Percentiles rank a stretch among this genome's conserved stretches.
Conservation (phyloP, 495 filamentous ascomycete genomes). For the Podospora pseudocomata region DNA sequence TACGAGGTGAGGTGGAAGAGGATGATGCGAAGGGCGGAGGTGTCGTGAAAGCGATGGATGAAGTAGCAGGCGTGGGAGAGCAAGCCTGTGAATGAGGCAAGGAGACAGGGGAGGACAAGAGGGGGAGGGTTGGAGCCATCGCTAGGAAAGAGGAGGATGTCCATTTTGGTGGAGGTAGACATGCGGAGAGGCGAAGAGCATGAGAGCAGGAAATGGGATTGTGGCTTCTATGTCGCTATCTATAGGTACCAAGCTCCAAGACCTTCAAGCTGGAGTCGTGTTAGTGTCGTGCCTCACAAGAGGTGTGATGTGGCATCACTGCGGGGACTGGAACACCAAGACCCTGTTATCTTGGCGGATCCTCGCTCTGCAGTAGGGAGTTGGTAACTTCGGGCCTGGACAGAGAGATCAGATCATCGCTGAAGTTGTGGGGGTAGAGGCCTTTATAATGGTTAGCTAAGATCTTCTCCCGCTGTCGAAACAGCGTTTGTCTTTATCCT, state of each 20-base stretch:
- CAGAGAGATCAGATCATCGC: no score
- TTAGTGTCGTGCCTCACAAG: no score
- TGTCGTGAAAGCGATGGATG: slow-evolving; percentile 19
- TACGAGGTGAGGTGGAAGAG: slow-evolving; percentile 5
- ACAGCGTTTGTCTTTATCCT: no score
- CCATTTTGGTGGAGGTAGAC: background rate
- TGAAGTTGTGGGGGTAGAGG: no score
- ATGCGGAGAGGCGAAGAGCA: background rate
- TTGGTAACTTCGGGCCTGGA: background rate
- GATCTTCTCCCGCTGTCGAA: no score
- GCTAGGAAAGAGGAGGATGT: no score
- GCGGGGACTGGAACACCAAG: background rate
- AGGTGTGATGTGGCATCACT: background rate
- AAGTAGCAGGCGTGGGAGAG: slow-evolving; percentile 22
- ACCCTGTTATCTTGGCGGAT: background rate
- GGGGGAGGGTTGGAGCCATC: no score
- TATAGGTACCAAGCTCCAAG: no score
- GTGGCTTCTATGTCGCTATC: no score
- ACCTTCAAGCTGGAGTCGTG: no score
- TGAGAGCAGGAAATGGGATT: background rate
- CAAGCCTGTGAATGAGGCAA: slow-evolving; percentile 12
- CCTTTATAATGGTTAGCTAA: no score
- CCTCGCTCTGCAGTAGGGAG: no score
- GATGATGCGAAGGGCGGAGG: slow-evolving; percentile 10
- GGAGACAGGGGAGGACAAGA: background rate